Evolutionary conservation across 2,329 filamentous ascomycete species (phyloP).

Genomic region (Lachnellula hyalina): DNA sequence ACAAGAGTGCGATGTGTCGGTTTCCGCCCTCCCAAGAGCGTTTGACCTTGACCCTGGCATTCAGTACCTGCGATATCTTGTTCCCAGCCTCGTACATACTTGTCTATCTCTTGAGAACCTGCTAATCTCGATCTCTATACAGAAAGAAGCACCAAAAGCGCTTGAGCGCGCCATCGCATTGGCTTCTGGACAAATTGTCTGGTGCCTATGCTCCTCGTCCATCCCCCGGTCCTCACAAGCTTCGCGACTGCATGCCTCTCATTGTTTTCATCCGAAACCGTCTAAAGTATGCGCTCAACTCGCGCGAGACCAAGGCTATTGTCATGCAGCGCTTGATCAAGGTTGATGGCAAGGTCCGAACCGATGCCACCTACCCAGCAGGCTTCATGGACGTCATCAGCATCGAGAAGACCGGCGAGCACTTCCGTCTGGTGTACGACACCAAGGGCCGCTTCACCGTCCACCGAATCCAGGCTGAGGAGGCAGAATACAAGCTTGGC

Average conservation of each 20-base stretch:
- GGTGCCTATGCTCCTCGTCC: conserved; percentile 73
- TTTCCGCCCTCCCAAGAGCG: not conserved
- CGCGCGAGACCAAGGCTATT: conserved; percentile 94
- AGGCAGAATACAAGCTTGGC: conserved; percentile 99
- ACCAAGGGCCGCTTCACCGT: conserved; percentile 99
- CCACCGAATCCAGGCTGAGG: conserved; percentile 97
- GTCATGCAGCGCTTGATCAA: conserved; percentile 99
- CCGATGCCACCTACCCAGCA: conserved; percentile 93
- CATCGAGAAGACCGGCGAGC: conserved; percentile 99
- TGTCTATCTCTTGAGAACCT: not conserved
- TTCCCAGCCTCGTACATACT: not conserved
- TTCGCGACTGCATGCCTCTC: conserved; percentile 96
- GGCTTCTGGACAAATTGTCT: conserved; percentile 99
- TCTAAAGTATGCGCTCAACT: conserved; percentile 99
- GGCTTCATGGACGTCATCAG: conserved; percentile 99
- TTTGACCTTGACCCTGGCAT: not conserved
- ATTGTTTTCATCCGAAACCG: conserved; percentile 97
- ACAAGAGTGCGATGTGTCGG: not conserved
- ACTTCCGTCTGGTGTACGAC: conserved; percentile 99
- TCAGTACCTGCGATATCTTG: not conserved
- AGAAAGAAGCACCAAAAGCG: conserved; percentile 99
- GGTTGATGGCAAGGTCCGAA: conserved; percentile 99
- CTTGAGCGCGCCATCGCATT: conserved; percentile 97
- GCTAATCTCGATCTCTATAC: conserved; percentile 28
- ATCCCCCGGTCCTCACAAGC: conserved; percentile 92